Evolutionary conservation across 1,284 basidiomycete genomes (phyloP), one percentile per base, ranked within the genome.

Genomic region (Tremellales sp.): DNA sequence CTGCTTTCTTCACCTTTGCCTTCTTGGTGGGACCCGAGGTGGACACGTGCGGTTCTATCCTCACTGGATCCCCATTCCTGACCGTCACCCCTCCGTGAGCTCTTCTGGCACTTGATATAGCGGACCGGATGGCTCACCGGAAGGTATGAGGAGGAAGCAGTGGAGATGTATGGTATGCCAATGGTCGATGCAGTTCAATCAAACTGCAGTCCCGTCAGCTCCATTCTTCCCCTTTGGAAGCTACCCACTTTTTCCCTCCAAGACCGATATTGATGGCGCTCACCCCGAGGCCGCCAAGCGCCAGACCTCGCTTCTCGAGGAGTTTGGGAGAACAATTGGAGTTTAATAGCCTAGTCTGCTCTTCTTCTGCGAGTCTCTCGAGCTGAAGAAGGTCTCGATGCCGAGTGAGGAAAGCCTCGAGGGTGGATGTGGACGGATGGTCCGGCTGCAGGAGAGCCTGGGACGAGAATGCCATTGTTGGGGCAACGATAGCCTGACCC

Each of bases 291-390:
- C 83, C 82, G 26, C 81, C 80, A 1, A 95, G 71, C 1, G 87
- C 84, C 5, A 97, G 75, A 1, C 92, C 92, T 57, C 87, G 85
- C 57, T 87, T 84, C 68, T 95, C 91, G 14, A 97, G 78, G 10
- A 93, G 74, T 60, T 84, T 89, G 0, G 86, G 85, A 4, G 84
- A 79, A 63, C 87, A 91, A 51, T 89, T 89, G 4, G 87, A 85
- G 33, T 92, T 78, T 25, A 94, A 73, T 9, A 94, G 76, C 6
- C 84, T 82, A 21, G 81, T 87, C 40, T 88, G 80, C 50, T 87
- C 83, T 53, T 92, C 81, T 65, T 95, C 92, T 31, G 86, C 86
- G 35, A 82, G 78, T 21, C 87, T 80, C 70, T 95, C 92, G 45
- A 74, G 75, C 13, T 78, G 64, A 4, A 95, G 77, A 7, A 95